phyloP scores from a whole-genome alignment of 1,284 basidiomycete genomes.

The Leucoagaricus sp. region DNA sequence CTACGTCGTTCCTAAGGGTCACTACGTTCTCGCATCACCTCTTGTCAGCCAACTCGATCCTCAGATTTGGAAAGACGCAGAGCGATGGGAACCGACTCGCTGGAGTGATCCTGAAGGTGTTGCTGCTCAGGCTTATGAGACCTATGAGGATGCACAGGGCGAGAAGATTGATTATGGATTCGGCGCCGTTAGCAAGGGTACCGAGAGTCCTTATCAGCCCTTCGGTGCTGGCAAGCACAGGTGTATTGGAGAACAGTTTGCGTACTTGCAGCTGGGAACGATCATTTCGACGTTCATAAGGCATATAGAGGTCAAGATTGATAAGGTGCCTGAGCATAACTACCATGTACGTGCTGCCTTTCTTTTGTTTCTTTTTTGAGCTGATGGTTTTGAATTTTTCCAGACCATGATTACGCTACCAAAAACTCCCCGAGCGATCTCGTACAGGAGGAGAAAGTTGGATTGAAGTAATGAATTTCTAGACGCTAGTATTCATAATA shows the following conservation, averaged over 20 bases:
- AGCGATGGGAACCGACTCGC: slow-evolving; percentile 77
- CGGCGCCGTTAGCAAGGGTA: slow-evolving; percentile 91
- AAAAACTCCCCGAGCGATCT: slow-evolving; percentile 36
- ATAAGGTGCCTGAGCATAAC: slow-evolving; percentile 80
- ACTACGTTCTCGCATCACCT: slow-evolving; percentile 91
- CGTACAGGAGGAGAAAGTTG: slow-evolving; percentile 24
- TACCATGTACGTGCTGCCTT: slow-evolving; percentile 72
- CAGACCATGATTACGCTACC: slow-evolving; percentile 50
- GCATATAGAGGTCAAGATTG: slow-evolving; percentile 74
- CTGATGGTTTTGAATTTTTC: background rate
- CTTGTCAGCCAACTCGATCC: slow-evolving; percentile 91
- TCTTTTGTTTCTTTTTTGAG: background rate
- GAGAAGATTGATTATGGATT: slow-evolving; percentile 97
- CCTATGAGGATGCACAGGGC: slow-evolving; percentile 72
- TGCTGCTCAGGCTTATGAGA: slow-evolving; percentile 74
- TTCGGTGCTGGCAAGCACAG: slow-evolving; percentile 96
- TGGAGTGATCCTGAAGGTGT: slow-evolving; percentile 85
- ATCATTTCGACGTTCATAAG: slow-evolving; percentile 84
- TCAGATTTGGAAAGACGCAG: slow-evolving; percentile 75
- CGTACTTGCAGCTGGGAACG: slow-evolving; percentile 91
- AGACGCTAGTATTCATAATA: slow-evolving; percentile 5
- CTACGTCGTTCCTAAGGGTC: slow-evolving; percentile 90
- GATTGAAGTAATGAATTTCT: slow-evolving; percentile 1
- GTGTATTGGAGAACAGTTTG: slow-evolving; percentile 97
- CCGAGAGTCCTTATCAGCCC: slow-evolving; percentile 87